These are phyloP conservation scores for Penicillium flavigenum DNA, from an alignment of 495 filamentous ascomycete species.

Conservation along the genomic window DNA sequence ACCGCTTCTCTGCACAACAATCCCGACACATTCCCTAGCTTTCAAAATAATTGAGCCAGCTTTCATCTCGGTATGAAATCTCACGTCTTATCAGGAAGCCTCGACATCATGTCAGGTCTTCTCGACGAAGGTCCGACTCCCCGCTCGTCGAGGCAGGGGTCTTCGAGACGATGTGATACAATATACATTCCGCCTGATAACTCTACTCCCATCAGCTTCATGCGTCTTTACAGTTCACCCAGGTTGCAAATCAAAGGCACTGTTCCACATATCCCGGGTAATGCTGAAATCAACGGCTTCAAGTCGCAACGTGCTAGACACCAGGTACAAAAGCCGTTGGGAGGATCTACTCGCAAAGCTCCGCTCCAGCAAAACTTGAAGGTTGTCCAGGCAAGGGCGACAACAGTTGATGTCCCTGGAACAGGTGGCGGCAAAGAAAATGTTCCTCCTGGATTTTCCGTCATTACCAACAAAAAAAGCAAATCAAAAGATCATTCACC, in stretches of 20 bases:
- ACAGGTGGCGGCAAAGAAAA: slow-evolving; percentile 52
- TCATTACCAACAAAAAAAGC: slow-evolving; percentile 21
- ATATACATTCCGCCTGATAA: slow-evolving; percentile 46
- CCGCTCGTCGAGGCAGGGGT: slow-evolving; percentile 28
- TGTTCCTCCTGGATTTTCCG: slow-evolving; percentile 37
- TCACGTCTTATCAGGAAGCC: background rate
- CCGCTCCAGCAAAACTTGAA: slow-evolving; percentile 41
- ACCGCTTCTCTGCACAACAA: slow-evolving; percentile 12
- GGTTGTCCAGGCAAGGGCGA: slow-evolving; percentile 31
- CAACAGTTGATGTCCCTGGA: slow-evolving; percentile 37
- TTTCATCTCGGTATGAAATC: slow-evolving; percentile 7
- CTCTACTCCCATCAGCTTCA: slow-evolving; percentile 41
- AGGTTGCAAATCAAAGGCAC: slow-evolving; percentile 15
- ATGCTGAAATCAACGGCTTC: slow-evolving; percentile 26
- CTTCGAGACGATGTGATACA: slow-evolving; percentile 33
- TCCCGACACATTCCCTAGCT: background rate
- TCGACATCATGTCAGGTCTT: slow-evolving; percentile 29
- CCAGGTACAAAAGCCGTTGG: slow-evolving; percentile 30
- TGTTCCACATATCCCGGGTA: slow-evolving; percentile 9
- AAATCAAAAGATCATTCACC: background rate
- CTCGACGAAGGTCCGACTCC: slow-evolving; percentile 30
- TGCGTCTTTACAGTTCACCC: slow-evolving; percentile 42
- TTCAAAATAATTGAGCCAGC: background rate
- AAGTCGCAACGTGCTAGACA: slow-evolving; percentile 32
- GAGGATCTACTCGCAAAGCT: slow-evolving; percentile 29